These are phyloP conservation scores for Plantago major DNA, from an alignment of 257 asterid species.

Conservation along the genomic window DNA sequence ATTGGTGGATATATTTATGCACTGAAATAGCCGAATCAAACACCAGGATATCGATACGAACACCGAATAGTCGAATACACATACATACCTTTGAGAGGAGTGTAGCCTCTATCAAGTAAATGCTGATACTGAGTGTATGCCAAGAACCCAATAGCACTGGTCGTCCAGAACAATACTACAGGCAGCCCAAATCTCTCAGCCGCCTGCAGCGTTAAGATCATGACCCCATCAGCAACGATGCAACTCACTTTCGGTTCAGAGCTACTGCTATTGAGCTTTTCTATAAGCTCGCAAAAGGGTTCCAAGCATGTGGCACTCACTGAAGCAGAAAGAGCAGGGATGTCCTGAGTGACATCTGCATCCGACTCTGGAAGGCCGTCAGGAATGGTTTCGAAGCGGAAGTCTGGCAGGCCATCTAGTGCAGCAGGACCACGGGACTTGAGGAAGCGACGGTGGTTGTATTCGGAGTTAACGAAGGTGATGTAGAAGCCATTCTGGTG, in stretches of 20 bases:
- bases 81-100: conserved; percentile 10
- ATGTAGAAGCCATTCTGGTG: conserved; percentile 31
- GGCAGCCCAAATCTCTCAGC: conserved; percentile 5
- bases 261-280: conserved; percentile 9
- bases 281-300: conserved; percentile 16
- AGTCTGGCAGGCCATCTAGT: neutral
- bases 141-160: conserved; percentile 6
- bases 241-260: conserved; percentile 6
- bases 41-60: no score
- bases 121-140: neutral
- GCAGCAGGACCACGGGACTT: conserved; percentile 23
- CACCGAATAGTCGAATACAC: no score
- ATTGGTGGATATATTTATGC: no score
- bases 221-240: conserved; percentile 2
- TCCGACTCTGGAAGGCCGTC: conserved; percentile 1
- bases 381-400: neutral
- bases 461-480: conserved; percentile 32
- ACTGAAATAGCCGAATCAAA: no score
- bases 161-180: conserved; percentile 10
- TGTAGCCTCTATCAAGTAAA: neutral
- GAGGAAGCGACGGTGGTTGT: conserved; percentile 32
- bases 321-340: conserved; percentile 13
- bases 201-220: conserved; percentile 1
- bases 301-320: conserved; percentile 15
- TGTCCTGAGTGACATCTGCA: conserved; percentile 15